Conservation (phyloP, 208 protist species). For the Novymonas esmeraldas region DNA sequence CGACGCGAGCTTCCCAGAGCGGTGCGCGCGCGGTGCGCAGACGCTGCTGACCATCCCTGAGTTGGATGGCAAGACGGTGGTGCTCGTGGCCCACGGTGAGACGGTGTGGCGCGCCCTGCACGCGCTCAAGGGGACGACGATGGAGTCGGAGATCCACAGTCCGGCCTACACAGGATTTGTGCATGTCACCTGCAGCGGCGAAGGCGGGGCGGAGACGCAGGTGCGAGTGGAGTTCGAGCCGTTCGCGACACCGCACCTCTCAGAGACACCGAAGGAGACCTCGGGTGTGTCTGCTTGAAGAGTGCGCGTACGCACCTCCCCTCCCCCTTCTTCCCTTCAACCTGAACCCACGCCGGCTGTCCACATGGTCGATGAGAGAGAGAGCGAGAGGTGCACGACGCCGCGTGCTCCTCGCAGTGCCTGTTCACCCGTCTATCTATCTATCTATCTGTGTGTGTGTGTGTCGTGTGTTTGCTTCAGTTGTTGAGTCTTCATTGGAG, state of each 20-base stretch:
- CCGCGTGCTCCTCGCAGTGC: too few species aligned
- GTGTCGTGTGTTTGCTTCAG: too few species aligned
- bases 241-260: constrained; percentile 35
- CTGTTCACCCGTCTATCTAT: too few species aligned
- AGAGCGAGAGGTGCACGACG: too few species aligned
- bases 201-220: constrained; percentile 10
- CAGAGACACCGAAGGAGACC: constrained; percentile 17
- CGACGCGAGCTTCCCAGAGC: constrained; percentile 37
- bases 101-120: constrained; percentile 36
- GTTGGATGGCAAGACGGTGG: constrained; percentile 48
- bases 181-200: constrained; percentile 15
- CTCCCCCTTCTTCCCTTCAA: too few species aligned
- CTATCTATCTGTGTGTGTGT: too few species aligned
- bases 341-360: too few species aligned
- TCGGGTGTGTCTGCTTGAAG: too few species aligned
- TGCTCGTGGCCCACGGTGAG: constrained; percentile 46
- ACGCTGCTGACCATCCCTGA: constrained; percentile 20
- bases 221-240: constrained; percentile 12
- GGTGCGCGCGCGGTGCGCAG: constrained; percentile 26
- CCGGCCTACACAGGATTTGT: constrained; percentile 43
- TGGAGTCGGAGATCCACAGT: not conserved
- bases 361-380: too few species aligned
- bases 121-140: constrained; percentile 6
- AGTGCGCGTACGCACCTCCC: too few species aligned
- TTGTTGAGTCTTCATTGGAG: too few species aligned